Evolutionary conservation across 345 rosid genomes (phyloP).

Genomic region (Dovyalis caffra): DNA sequence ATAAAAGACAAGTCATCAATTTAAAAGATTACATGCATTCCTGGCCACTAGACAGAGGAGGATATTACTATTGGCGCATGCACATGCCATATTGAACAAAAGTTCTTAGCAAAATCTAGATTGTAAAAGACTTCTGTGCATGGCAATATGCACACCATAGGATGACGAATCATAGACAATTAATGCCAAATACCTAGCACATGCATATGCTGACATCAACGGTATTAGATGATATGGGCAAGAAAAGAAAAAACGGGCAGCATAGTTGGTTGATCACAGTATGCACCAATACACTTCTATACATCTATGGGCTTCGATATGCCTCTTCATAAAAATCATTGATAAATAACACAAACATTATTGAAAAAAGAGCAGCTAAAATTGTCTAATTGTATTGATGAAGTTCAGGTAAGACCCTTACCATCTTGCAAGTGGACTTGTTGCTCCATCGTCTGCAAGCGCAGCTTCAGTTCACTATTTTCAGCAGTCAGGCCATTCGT

Average conservation of each 20-base stretch:
- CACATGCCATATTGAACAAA: background rate
- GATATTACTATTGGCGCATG: background rate
- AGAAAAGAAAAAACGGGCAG: background rate
- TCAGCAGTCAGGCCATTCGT: conserved; percentile 76
- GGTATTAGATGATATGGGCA: background rate
- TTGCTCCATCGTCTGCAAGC: conserved; percentile 87
- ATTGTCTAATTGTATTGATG: background rate
- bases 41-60: background rate
- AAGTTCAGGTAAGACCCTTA: conserved; percentile 26
- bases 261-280: background rate
- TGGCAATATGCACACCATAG: background rate
- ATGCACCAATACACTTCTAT: background rate
- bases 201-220: background rate
- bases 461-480: conserved; percentile 82
- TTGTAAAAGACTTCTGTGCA: too few species aligned
- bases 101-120: background rate
- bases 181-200: background rate
- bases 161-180: background rate
- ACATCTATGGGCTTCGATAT: background rate
- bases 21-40: background rate
- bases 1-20: background rate
- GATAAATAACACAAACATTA: background rate
- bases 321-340: background rate
- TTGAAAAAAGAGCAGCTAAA: background rate
- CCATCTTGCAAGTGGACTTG: conserved; percentile 90